Evolutionary conservation across 2,329 filamentous ascomycete species (phyloP).

Genomic region (Monilinia polystroma): DNA sequence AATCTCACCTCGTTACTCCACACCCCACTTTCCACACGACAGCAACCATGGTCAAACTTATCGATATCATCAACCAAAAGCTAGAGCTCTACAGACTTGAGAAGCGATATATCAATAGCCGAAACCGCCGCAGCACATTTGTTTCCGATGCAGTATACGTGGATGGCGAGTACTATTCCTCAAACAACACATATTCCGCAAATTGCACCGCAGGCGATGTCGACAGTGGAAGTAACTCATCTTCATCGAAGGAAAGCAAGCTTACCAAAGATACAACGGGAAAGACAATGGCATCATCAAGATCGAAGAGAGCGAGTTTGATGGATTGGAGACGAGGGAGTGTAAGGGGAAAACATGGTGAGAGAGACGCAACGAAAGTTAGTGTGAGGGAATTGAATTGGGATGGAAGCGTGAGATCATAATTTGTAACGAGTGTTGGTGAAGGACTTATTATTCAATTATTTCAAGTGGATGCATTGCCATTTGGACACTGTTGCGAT

Average conservation of each 20-base stretch:
- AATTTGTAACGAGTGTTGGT: background rate
- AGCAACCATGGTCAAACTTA: constrained; percentile 44
- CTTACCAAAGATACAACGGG: constrained; percentile 19
- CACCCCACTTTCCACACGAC: constrained; percentile 10
- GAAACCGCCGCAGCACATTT: constrained; percentile 82
- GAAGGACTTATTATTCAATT: background rate
- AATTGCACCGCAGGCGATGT: constrained; percentile 21
- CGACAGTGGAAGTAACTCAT: constrained; percentile 19
- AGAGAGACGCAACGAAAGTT: constrained; percentile 13
- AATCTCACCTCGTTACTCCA: background rate
- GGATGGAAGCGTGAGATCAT: constrained; percentile 23
- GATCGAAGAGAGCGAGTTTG: constrained; percentile 21
- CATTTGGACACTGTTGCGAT: constrained; percentile 14
- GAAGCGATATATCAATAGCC: constrained; percentile 88
- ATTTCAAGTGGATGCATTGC: constrained; percentile 17
- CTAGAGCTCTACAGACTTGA: constrained; percentile 93
- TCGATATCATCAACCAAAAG: constrained; percentile 64
- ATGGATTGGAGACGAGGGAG: constrained; percentile 23
- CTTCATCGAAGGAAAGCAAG: constrained; percentile 13
- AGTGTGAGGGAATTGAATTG: constrained; percentile 21
- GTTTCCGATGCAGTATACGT: constrained; percentile 88
- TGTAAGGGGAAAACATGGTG: constrained; percentile 11
- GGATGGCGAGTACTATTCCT: constrained; percentile 75
- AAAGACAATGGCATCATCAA: constrained; percentile 17
- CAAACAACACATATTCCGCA: constrained; percentile 17